Percentiles rank a stretch among this genome's conserved stretches.
Conservation (phyloP, 495 filamentous ascomycete species). For the Neurospora sp. region DNA sequence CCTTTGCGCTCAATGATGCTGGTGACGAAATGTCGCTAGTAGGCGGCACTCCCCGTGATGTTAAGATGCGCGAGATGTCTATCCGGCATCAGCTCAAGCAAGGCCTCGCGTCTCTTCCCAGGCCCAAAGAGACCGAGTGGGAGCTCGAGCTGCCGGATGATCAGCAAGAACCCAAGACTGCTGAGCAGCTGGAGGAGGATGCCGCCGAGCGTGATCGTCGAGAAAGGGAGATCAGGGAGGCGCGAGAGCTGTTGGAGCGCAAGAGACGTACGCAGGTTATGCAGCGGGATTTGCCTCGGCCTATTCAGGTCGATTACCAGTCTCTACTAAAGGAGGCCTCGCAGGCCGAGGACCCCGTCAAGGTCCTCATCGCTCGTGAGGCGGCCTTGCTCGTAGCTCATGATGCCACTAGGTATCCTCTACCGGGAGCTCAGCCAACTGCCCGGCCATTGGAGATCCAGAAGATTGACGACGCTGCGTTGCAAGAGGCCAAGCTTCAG, state of each 20-base stretch:
- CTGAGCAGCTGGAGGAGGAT: constrained; percentile 63
- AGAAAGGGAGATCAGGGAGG: constrained; percentile 56
- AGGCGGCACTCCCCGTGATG: constrained; percentile 68
- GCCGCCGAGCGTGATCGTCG: constrained; percentile 71
- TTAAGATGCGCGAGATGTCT: constrained; percentile 62
- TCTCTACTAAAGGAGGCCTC: constrained; percentile 51
- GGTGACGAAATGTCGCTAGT: constrained; percentile 56
- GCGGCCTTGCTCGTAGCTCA: constrained; percentile 68
- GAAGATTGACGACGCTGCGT: constrained; percentile 55
- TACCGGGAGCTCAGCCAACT: constrained; percentile 53
- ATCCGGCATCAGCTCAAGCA: constrained; percentile 59
- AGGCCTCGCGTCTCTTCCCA: constrained; percentile 74
- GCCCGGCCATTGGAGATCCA: constrained; percentile 52
- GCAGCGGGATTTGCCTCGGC: constrained; percentile 73
- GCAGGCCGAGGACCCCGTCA: constrained; percentile 24
- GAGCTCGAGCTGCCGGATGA: constrained; percentile 90
- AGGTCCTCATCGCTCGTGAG: constrained; percentile 59
- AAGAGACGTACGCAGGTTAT: constrained; percentile 81
- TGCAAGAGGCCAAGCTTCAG: constrained; percentile 66
- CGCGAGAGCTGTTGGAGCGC: constrained; percentile 64
- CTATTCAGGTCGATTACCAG: constrained; percentile 60
- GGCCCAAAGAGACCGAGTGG: constrained; percentile 83
- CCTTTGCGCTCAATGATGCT: constrained; percentile 70
- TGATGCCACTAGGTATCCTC: constrained; percentile 66
- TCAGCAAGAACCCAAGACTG: constrained; percentile 46